Base-by-base conservation (phyloP, 2,329 filamentous ascomycete genomes). In the Aspergillus amoenus region DNA sequence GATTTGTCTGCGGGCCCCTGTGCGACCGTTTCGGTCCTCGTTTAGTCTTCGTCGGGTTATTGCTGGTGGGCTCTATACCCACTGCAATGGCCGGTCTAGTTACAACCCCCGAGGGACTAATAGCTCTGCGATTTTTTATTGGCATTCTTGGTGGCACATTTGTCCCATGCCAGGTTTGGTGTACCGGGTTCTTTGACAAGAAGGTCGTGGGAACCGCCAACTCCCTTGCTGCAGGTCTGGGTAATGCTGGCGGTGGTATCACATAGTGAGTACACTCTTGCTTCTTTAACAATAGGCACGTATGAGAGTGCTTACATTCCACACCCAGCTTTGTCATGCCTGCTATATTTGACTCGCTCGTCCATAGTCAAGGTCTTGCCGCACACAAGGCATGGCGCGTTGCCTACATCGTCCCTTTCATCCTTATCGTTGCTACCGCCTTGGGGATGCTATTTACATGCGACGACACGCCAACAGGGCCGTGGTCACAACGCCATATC, bases 171-270 rank as follows among this genome's bases (percentile, higher is more conserved):
- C 91, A 95, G 71, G 93, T 96, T 6, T 96, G 92, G 91, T 90
- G 88, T 9, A 96, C 91, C 0, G 91, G 88, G 0, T 96, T 96
- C 80, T 96, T 91, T 72, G 92, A 97, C 77, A 94, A 93, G 78
- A 94, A 93, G 67, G 82, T 96, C 24, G 89, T 96, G 17, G 93
- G 93, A 47, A 93, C 90, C 5, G 90, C 91, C 60, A 97, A 96
- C 70, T 89, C 91, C 3, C 76, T 96, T 17, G 88, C 91, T 1
- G 93, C 87, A 42, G 93, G 93, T 13, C 88, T 90, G 78, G 93
- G 92, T 51, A 96, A 96, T 66, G 84, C 90, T 24, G 92, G 93
- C 57, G 93, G 92, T 61, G 93, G 93, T 55, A 89, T 96, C 64
- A 96, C 92, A 2, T 96, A 96, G 73, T 74, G 66, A 27, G 69